Percentiles rank a stretch among this genome's conserved stretches.
Evolutionary conservation across 768 basidiomycete species (phyloP).

Genomic region (Macrolepiota dolichaula): DNA sequence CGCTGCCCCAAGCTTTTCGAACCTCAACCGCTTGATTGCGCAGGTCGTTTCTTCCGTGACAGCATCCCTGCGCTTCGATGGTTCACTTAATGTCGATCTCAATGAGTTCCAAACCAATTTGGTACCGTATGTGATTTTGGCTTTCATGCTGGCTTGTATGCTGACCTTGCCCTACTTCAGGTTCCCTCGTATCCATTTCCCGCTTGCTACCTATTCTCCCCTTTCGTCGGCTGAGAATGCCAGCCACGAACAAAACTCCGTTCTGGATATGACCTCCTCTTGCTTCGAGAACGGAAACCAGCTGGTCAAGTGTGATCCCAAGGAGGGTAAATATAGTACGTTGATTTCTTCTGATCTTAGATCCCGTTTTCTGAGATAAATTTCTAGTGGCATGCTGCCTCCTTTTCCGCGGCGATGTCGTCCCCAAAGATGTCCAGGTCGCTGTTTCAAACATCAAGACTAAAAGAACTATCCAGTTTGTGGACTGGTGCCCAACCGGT

Average conservation of each 20-base stretch:
- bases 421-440: constrained; percentile 91
- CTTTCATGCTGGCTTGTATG: background rate
- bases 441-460: constrained; percentile 95
- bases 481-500: constrained; percentile 97
- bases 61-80: constrained; percentile 95
- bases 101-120: constrained; percentile 99
- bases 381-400: constrained; percentile 82
- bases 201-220: constrained; percentile 92
- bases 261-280: constrained; percentile 96
- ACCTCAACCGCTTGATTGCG: constrained; percentile 94
- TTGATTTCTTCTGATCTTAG: constrained; percentile 13
- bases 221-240: constrained; percentile 95
- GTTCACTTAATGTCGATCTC: constrained; percentile 94
- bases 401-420: constrained; percentile 94
- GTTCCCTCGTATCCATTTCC: constrained; percentile 99
- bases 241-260: constrained; percentile 94
- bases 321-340: constrained; percentile 97
- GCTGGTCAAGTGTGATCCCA: constrained; percentile 94
- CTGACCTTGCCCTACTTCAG: constrained; percentile 32
- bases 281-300: constrained; percentile 97
- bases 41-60: constrained; percentile 99
- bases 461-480: constrained; percentile 96
- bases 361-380: constrained; percentile 5
- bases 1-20: constrained; percentile 81
- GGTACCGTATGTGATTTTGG: constrained; percentile 70